These are phyloP conservation scores for Pyrenophora seminiperda DNA, from an alignment of 2,329 filamentous ascomycete genomes.

Conservation along the genomic window DNA sequence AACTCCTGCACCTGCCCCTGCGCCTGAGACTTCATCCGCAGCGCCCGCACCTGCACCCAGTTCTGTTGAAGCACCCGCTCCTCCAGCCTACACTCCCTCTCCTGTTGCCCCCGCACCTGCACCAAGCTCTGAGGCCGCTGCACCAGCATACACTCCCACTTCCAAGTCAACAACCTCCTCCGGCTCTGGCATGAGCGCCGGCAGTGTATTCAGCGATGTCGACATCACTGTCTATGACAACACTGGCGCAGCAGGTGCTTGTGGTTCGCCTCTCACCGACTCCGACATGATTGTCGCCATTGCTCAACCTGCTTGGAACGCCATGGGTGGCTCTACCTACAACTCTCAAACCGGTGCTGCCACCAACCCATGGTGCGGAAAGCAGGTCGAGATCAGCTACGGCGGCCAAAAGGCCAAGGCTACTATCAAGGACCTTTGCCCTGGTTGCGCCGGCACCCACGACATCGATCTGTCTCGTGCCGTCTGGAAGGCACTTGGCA, in stretches of 20 bases:
- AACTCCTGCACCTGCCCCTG: conserved; percentile 7
- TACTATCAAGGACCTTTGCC: conserved; percentile 44
- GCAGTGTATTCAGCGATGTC: conserved; percentile 22
- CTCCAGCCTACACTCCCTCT: conserved; percentile 14
- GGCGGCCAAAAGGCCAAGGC: conserved; percentile 35
- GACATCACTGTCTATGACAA: conserved; percentile 46
- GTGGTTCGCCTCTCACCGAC: conserved; percentile 35
- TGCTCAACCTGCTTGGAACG: conserved; percentile 27
- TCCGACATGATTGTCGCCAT: conserved; percentile 37
- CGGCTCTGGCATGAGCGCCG: conserved; percentile 2
- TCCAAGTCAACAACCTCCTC: too few relatives aligned
- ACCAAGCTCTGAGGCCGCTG: not conserved
- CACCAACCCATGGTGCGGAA: conserved; percentile 44
- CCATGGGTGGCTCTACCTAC: conserved; percentile 34
- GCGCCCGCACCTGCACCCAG: conserved; percentile 11
- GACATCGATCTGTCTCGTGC: conserved; percentile 41
- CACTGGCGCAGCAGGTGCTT: conserved; percentile 36
- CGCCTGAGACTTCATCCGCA: conserved; percentile 15
- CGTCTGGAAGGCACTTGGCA: conserved; percentile 37
- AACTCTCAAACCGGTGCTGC: conserved; percentile 37
- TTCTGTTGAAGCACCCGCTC: conserved; percentile 2
- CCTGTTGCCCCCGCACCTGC: conserved; percentile 10
- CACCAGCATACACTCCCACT: conserved; percentile 1
- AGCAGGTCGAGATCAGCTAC: conserved; percentile 41
- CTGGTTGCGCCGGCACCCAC: conserved; percentile 34